phyloP scores from a whole-genome alignment of 2,329 filamentous ascomycete genomes.

The Colletotrichum theobromicola region DNA sequence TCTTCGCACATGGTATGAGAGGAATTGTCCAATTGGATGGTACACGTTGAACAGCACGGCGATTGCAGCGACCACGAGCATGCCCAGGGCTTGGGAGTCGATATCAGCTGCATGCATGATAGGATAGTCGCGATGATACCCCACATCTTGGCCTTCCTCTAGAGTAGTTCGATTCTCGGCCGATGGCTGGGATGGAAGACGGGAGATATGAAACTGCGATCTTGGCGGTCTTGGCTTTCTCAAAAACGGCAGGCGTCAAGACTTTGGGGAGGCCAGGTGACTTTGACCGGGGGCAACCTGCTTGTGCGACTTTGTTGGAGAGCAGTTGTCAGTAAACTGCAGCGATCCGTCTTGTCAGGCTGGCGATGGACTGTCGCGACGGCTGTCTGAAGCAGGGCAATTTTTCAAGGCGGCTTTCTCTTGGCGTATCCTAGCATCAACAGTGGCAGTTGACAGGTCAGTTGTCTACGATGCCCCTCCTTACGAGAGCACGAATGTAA shows the following conservation, averaged over 20 bases:
- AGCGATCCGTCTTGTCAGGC: too few relatives aligned
- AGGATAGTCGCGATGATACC: neutral
- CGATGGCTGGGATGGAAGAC: neutral
- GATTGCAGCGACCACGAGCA: neutral
- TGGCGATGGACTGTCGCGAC: too few relatives aligned
- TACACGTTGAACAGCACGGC: neutral
- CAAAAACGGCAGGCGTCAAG: neutral
- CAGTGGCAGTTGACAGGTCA: too few relatives aligned
- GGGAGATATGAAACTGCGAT: neutral
- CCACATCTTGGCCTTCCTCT: neutral
- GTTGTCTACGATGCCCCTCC: too few relatives aligned
- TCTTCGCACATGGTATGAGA: neutral
- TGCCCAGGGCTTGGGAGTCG: neutral
- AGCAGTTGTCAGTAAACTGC: too few relatives aligned
- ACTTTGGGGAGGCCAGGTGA: neutral
- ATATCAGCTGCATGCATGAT: neutral
- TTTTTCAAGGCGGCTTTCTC: too few relatives aligned
- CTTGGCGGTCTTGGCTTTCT: constrained; percentile 3
- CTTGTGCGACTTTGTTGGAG: neutral
- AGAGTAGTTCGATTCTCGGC: neutral
- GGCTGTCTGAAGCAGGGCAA: too few relatives aligned
- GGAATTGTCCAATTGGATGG: neutral
- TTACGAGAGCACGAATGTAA: too few relatives aligned
- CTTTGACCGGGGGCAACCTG: neutral
- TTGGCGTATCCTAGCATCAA: too few relatives aligned